These are phyloP conservation scores for Aspergillus terreus DNA, from an alignment of 2,329 filamentous ascomycete genomes.

Conservation along the genomic window DNA sequence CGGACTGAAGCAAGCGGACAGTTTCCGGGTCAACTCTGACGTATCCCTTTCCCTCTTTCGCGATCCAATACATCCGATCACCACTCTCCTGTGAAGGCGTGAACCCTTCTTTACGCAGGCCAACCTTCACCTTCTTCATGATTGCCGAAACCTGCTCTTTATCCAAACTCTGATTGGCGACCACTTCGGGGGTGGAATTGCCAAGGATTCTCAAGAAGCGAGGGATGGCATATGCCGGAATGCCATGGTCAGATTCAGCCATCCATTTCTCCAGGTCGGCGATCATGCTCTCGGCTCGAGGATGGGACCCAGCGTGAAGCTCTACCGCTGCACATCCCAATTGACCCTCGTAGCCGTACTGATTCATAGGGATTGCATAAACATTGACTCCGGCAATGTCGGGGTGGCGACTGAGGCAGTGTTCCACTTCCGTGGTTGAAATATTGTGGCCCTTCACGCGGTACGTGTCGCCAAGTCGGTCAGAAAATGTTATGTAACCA, in stretches of 20 bases:
- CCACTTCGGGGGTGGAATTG: neutral
- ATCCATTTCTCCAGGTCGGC: slow-evolving; percentile 1
- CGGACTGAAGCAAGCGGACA: neutral
- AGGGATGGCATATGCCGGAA: slow-evolving; percentile 1
- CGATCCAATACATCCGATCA: neutral
- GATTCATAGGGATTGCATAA: slow-evolving; percentile 18
- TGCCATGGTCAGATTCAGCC: neutral
- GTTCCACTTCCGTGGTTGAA: slow-evolving; percentile 8
- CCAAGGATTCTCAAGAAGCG: neutral
- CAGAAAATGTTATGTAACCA: neutral
- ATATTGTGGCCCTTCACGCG: slow-evolving; percentile 4
- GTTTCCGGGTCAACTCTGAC: neutral
- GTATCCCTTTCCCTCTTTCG: neutral
- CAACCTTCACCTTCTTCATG: slow-evolving; percentile 5
- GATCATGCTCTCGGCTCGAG: neutral
- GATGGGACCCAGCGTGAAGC: neutral
- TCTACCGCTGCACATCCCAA: slow-evolving; percentile 1
- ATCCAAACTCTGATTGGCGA: neutral
- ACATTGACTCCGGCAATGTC: slow-evolving; percentile 16
- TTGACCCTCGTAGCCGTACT: slow-evolving; percentile 11
- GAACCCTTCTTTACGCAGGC: neutral
- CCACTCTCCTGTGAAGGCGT: neutral
- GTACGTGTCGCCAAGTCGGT: slow-evolving; percentile 4
- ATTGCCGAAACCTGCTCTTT: neutral
- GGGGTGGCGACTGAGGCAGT: slow-evolving; percentile 14